phyloP scores from a whole-genome alignment of 129 eudicot genomes.

The Glebionis coronaria region DNA sequence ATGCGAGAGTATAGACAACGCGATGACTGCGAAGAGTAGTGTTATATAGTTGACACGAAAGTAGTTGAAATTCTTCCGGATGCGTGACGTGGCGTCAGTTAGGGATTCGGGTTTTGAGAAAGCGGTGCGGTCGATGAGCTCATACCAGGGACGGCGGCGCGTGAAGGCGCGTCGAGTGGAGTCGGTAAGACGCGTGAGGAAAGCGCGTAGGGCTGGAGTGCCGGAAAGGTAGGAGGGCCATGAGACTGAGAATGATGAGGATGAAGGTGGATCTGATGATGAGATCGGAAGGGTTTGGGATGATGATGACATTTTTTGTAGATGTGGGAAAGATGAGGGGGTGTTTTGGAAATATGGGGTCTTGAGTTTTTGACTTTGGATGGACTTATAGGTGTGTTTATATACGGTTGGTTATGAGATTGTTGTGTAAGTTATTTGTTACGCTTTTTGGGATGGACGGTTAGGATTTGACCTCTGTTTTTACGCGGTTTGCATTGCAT shows the following conservation, averaged over 20 bases:
- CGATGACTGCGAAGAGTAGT: slow-evolving; percentile 50
- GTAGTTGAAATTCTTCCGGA: slow-evolving; percentile 75
- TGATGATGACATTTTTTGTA: slow-evolving; percentile 42
- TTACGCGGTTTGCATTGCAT: slow-evolving; percentile 11
- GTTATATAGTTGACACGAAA: slow-evolving; percentile 78
- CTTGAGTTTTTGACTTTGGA: background rate
- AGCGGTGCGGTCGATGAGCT: slow-evolving; percentile 60
- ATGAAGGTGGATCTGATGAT: slow-evolving; percentile 27
- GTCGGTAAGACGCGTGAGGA: slow-evolving; percentile 39
- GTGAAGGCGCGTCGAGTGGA: slow-evolving; percentile 48
- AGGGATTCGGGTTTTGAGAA: slow-evolving; percentile 69
- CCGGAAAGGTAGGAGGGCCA: slow-evolving; percentile 32
- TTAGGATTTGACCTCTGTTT: background rate
- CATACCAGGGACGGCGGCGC: slow-evolving; percentile 79
- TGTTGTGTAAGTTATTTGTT: background rate
- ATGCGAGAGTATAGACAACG: slow-evolving; percentile 67
- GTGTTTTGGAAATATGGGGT: background rate
- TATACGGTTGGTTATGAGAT: slow-evolving; percentile 7
- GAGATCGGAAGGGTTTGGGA: slow-evolving; percentile 36
- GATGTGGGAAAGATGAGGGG: background rate
- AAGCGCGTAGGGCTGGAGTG: slow-evolving; percentile 53
- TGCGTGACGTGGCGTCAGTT: slow-evolving; percentile 67
- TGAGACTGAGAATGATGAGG: too few relatives aligned
- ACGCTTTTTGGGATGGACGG: slow-evolving; percentile 4
- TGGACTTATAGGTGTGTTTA: background rate